Percentiles rank a stretch among this genome's conserved stretches.
These are phyloP conservation scores for Heritiera fomes DNA, from an alignment of 345 rosid genomes.

Conservation along the genomic window DNA sequence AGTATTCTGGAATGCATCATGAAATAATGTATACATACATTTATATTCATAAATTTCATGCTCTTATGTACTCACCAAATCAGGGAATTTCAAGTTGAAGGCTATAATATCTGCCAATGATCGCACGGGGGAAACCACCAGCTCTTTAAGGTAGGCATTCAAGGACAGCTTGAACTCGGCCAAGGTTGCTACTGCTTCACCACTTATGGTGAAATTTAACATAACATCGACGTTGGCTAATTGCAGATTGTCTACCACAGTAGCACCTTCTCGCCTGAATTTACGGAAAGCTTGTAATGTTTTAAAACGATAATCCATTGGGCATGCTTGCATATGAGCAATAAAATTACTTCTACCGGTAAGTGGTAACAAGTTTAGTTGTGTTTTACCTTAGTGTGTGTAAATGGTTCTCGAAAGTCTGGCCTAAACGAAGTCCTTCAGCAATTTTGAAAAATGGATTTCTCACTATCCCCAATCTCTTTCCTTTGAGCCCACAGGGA, in stretches of 20 bases:
- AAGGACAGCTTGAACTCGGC: slow-evolving; percentile 62
- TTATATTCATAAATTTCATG: not conserved
- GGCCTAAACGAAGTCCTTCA: not conserved
- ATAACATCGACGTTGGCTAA: slow-evolving; percentile 40
- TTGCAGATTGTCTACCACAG: slow-evolving; percentile 44
- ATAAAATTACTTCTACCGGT: no score
- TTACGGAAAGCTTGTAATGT: not conserved
- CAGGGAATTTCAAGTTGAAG: slow-evolving; percentile 44
- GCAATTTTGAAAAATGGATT: slow-evolving; percentile 30
- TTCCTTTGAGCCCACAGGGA: slow-evolving; percentile 47
- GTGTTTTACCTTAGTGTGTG: slow-evolving; percentile 44
- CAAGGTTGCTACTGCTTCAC: slow-evolving; percentile 37
- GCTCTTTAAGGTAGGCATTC: slow-evolving; percentile 46
- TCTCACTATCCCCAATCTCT: slow-evolving; percentile 55
- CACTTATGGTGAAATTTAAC: slow-evolving; percentile 23
- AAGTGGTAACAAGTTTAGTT: not conserved
- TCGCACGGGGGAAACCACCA: slow-evolving; percentile 53
- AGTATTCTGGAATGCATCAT: not conserved
- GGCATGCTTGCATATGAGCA: not conserved
- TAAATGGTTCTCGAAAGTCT: slow-evolving; percentile 46
- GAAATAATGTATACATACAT: no score
- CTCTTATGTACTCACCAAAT: slow-evolving; percentile 36
- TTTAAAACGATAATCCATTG: not conserved
- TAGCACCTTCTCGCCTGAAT: slow-evolving; percentile 53
- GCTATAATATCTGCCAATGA: slow-evolving; percentile 61